These are phyloP conservation scores for Entophlyctis luteolus DNA, from an alignment of 192 early-diverging fungal species.

Conservation along the genomic window DNA sequence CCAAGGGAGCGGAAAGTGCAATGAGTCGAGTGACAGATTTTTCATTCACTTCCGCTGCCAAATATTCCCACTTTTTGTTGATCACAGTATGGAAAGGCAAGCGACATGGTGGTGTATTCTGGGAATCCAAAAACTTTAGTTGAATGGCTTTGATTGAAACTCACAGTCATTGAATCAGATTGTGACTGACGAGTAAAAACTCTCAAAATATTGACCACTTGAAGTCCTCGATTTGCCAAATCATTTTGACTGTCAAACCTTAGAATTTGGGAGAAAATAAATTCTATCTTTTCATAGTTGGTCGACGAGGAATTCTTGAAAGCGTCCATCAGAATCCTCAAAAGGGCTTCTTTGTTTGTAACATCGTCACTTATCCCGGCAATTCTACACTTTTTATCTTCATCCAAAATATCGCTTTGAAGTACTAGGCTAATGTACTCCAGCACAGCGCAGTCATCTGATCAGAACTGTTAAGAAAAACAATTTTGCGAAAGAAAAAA, in stretches of 20 bases:
- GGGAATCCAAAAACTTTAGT: neutral
- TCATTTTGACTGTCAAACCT: conserved; percentile 46
- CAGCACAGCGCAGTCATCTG: conserved; percentile 46
- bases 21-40: conserved; percentile 51
- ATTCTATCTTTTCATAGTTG: conserved; percentile 63
- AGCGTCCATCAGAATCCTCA: conserved; percentile 46
- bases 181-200: conserved; percentile 49
- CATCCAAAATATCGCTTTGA: conserved; percentile 23
- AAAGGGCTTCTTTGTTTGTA: conserved; percentile 55
- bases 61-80: conserved; percentile 42
- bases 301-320: conserved; percentile 48
- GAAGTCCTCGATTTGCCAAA: conserved; percentile 30
- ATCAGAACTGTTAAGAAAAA: neutral
- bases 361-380: conserved; percentile 49
- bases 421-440: conserved; percentile 50
- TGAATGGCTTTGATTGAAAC: no score
- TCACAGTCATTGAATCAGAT: conserved; percentile 44
- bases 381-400: conserved; percentile 37
- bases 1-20: conserved; percentile 52
- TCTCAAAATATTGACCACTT: conserved; percentile 53
- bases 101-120: conserved; percentile 31
- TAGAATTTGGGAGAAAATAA: conserved; percentile 53
- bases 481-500: neutral
- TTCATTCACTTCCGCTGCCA: conserved; percentile 52
- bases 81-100: conserved; percentile 63